Percentiles rank a stretch among this genome's conserved stretches.
These are phyloP conservation scores for Cyclotella sp. DNA, from an alignment of 108 stramenopile genomes.

Conservation along the genomic window DNA sequence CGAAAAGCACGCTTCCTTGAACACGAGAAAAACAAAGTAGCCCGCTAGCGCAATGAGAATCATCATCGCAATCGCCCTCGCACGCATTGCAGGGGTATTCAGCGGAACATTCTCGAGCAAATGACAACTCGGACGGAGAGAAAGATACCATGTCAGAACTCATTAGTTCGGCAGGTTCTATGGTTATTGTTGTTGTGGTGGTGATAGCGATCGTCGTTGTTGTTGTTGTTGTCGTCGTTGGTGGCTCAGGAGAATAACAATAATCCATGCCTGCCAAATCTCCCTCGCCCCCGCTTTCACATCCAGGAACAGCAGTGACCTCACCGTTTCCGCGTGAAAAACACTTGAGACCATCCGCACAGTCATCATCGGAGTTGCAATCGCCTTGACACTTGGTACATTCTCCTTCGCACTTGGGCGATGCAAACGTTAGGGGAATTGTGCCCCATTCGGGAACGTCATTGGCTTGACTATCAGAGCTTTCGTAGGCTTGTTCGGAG, in stretches of 20 bases:
- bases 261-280: conserved; percentile 49
- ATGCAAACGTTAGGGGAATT: conserved; percentile 18
- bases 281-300: conserved; percentile 31
- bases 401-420: conserved; percentile 16
- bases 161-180: background rate
- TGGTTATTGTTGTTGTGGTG: conserved; percentile 21
- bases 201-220: conserved; percentile 20
- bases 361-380: conserved; percentile 49
- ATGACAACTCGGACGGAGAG: conserved; percentile 18
- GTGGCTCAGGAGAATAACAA: conserved; percentile 36
- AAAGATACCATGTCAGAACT: background rate
- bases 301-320: conserved; percentile 46
- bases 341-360: conserved; percentile 37
- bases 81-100: conserved; percentile 31
- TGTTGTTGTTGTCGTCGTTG: conserved; percentile 32
- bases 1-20: conserved; percentile 31
- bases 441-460: conserved; percentile 24
- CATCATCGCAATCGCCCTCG: conserved; percentile 49
- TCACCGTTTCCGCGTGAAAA: conserved; percentile 45
- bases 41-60: conserved; percentile 26
- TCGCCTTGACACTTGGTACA: conserved; percentile 53
- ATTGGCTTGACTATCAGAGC: background rate
- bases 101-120: conserved; percentile 41
- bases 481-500: background rate
- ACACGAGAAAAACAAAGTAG: conserved; percentile 39